Percentiles rank a stretch among this genome's conserved stretches.
Evolutionary conservation across 2,329 filamentous ascomycete genomes (phyloP).

Genomic region (Xylariaceae sp.): DNA sequence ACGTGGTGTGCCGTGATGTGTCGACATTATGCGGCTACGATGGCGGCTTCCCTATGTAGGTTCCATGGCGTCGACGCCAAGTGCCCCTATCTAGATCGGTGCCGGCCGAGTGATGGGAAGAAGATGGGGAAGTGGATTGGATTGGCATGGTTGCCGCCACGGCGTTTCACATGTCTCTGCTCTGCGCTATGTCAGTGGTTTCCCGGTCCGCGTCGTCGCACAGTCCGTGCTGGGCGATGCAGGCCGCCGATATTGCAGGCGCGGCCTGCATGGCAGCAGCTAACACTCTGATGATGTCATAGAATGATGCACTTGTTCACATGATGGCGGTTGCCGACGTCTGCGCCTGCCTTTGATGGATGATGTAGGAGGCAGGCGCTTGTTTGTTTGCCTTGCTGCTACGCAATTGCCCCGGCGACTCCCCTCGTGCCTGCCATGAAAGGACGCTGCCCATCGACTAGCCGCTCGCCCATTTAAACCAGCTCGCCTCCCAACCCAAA

Average conservation of each 20-base stretch:
- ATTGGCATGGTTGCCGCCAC: background rate
- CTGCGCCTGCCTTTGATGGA: background rate
- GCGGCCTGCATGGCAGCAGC: background rate
- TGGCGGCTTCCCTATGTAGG: too few relatives aligned
- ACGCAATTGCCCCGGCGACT: background rate
- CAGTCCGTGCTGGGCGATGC: too few relatives aligned
- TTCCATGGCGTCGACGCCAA: too few relatives aligned
- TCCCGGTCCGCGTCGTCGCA: too few relatives aligned
- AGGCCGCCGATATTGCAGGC: too few relatives aligned
- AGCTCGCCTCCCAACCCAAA: slow-evolving; percentile 7
- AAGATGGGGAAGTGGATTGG: too few relatives aligned
- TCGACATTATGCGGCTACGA: too few relatives aligned
- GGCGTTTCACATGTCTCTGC: background rate
- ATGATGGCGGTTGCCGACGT: background rate
- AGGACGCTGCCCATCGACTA: background rate
- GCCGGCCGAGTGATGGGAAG: background rate
- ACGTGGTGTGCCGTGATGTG: too few relatives aligned
- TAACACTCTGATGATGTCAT: background rate
- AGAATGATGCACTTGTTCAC: background rate
- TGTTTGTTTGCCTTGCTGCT: background rate
- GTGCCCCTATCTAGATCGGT: background rate
- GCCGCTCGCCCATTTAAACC: slow-evolving; percentile 2
- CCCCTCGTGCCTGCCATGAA: too few relatives aligned
- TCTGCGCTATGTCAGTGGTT: background rate
- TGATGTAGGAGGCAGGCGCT: background rate